Evolutionary conservation across 257 asterid genomes (phyloP).

Genomic region (Solanum bulbocastanum): DNA sequence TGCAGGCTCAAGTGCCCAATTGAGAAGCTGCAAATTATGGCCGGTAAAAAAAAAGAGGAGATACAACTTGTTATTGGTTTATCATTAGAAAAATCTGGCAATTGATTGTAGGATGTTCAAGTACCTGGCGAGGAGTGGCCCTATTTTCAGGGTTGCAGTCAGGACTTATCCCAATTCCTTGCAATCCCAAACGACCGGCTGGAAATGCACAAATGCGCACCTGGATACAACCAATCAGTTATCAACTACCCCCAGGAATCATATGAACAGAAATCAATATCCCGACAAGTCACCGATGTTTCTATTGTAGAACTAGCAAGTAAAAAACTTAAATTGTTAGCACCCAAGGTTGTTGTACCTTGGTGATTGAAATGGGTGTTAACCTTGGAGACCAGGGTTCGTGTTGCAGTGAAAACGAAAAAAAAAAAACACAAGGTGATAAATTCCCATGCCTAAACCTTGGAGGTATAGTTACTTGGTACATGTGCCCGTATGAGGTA

Average conservation of each 20-base stretch:
- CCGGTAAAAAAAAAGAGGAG: background rate
- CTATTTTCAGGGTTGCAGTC: conserved; percentile 86
- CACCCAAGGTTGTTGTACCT: background rate
- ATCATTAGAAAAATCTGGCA: background rate
- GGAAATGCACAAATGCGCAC: conserved; percentile 95
- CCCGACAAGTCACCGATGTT: background rate
- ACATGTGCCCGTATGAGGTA: background rate
- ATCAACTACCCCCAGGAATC: background rate
- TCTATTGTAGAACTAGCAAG: background rate
- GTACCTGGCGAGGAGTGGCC: conserved; percentile 75
- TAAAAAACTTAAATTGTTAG: background rate
- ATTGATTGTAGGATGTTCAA: background rate
- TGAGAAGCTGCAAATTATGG: conserved; percentile 47
- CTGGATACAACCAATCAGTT: conserved; percentile 24
- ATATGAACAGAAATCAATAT: background rate
- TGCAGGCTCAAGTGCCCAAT: conserved; percentile 99
- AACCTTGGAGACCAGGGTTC: background rate
- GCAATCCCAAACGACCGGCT: conserved; percentile 54
- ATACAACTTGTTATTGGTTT: background rate
- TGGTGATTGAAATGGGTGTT: background rate
- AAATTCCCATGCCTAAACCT: background rate
- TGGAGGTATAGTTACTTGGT: background rate
- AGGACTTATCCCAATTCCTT: conserved; percentile 88
- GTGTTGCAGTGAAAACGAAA: background rate
- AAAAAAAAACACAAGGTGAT: background rate